Percentiles rank a stretch among this genome's conserved stretches.
Conservation (phyloP, 305 asterid genomes). For the Withania somnifera region DNA sequence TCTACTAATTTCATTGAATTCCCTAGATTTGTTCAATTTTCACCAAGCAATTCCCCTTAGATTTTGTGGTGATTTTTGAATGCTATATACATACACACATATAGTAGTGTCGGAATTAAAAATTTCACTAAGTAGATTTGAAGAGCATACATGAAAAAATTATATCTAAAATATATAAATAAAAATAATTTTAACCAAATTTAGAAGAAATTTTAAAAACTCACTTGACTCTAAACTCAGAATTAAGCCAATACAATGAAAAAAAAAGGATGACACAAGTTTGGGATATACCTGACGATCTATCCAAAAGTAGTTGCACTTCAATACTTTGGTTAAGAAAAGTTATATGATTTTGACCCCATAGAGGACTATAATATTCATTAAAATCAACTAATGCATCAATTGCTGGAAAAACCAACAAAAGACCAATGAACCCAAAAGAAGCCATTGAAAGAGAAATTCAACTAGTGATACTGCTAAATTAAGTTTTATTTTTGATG, state of each 20-base stretch:
- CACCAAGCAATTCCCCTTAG: no score
- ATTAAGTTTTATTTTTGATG: not conserved
- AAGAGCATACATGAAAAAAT: no score
- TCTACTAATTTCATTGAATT: no score
- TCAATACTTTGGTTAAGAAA: not conserved
- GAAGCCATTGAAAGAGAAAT: not conserved
- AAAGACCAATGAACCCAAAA: not conserved
- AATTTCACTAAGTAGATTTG: no score
- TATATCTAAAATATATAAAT: no score
- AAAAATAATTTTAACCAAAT: no score
- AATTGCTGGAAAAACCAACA: not conserved
- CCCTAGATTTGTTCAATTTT: no score
- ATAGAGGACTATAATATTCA: not conserved
- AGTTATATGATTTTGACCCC: conserved; percentile 9
- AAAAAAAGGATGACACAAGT: not conserved
- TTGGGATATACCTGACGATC: not conserved
- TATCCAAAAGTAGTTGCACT: conserved; percentile 12
- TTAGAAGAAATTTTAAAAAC: no score
- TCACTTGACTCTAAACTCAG: not conserved
- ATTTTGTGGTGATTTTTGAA: no score
- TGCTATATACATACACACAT: no score
- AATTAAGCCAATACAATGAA: not conserved
- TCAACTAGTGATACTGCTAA: not conserved
- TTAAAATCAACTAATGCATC: not conserved
- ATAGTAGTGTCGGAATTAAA: no score